Evolutionary conservation across 1,284 basidiomycete species (phyloP), one percentile per base, ranked within the genome.

Genomic region (Ustilago xerochloae): DNA sequence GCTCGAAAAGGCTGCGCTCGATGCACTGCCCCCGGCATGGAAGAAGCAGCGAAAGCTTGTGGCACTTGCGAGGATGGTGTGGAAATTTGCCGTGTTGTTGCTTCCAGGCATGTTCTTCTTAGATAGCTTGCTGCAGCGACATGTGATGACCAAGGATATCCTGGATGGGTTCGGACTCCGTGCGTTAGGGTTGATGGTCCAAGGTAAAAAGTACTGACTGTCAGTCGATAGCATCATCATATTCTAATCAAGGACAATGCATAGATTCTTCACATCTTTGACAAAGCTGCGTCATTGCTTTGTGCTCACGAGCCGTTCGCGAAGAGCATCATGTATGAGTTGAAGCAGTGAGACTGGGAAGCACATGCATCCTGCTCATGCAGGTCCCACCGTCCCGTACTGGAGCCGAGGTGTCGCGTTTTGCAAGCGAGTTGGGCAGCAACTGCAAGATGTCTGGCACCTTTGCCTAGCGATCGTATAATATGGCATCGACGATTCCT

Each of bases 131-230:
- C 29, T 74, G 51, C 51, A 50, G 22, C 46, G 54, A 12, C 30
- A 35, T 22, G 20, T 66, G 30, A 56, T 74, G 55, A 66, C 66
- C 15, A 66, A 66, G 52, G 59, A 60, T 18, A 50, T 63, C 6
- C 3, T 69, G 22, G 59, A 69, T 29, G 71, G 63, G 8, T 66
- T 74, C n/a, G 35, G 65, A 15, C 30, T 48, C 0, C 13, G 10
- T 0, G 50, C 62, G 13, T 29, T 74, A 13, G 38, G 33, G 7
- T 12, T 54, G 48, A 74, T 74, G 71, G 4, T 74, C 18, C 28
- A 39, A 3, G 71, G 71, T 20, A 64, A 59, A 10, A 55, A 38
- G 33, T 74, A 74, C 28, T 50, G 41, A 28, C 35, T 33, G 29
- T 51, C 36, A n/a, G n/a, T n/a, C n/a, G n/a, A 13, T 43, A 26